phyloP scores from a whole-genome alignment of 306 rosid genomes.

The Dalbergia cochinchinensis region DNA sequence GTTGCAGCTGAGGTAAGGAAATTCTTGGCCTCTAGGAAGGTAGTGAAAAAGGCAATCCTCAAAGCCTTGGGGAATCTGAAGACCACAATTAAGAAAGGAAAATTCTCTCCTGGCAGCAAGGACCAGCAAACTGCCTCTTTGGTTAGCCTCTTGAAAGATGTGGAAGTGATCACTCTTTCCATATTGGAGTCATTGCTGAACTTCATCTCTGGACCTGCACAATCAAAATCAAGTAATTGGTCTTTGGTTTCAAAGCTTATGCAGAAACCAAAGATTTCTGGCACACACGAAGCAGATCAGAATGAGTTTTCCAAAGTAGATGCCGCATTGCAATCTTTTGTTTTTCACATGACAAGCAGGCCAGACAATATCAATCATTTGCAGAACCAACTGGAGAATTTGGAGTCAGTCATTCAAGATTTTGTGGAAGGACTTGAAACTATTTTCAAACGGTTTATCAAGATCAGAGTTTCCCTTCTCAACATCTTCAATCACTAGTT shows the following conservation, averaged over 20 bases:
- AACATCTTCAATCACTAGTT: conserved; percentile 60
- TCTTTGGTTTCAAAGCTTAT: conserved; percentile 57
- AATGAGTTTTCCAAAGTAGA: conserved; percentile 61
- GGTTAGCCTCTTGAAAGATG: conserved; percentile 48
- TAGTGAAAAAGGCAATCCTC: conserved; percentile 54
- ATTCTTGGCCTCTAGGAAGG: conserved; percentile 63
- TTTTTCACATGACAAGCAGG: conserved; percentile 45
- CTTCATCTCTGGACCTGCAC: conserved; percentile 42
- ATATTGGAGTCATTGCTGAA: conserved; percentile 48
- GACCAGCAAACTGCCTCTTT: conserved; percentile 39
- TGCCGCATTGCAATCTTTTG: conserved; percentile 58
- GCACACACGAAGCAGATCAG: conserved; percentile 45
- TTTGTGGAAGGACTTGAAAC: conserved; percentile 54
- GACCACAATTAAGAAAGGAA: conserved; percentile 40
- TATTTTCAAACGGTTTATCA: conserved; percentile 56
- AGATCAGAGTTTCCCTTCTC: conserved; percentile 58
- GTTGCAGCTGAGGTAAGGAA: conserved; percentile 50
- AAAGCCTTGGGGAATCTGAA: conserved; percentile 55
- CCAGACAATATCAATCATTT: conserved; percentile 44
- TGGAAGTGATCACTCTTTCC: conserved; percentile 44
- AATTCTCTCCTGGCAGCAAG: conserved; percentile 39
- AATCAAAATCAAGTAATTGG: conserved; percentile 50
- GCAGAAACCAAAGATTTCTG: conserved; percentile 39
- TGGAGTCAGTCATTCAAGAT: conserved; percentile 57
- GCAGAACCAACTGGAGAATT: conserved; percentile 48